phyloP scores from a whole-genome alignment of 176 grass and related monocot species.

The Juncus effusus region DNA sequence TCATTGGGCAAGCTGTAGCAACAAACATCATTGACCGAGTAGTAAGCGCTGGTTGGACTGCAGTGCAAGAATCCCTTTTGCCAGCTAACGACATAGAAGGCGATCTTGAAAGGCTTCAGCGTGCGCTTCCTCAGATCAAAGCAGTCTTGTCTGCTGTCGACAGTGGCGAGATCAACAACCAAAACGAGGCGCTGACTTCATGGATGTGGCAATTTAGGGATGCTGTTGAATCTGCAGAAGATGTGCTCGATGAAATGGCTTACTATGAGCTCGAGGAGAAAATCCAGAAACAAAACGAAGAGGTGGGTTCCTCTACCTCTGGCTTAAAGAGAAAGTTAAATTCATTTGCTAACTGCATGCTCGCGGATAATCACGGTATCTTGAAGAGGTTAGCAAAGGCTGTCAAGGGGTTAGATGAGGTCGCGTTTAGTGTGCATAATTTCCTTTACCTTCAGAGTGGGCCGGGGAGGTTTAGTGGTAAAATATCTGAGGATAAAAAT shows the following conservation, averaged over 20 bases:
- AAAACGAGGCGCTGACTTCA: background rate
- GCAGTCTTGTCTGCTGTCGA: conserved; percentile 18
- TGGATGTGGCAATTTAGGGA: conserved; percentile 44
- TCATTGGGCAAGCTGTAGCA: conserved; percentile 15
- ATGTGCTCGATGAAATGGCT: conserved; percentile 38
- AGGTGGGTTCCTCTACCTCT: conserved; percentile 26
- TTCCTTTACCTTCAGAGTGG: conserved; percentile 10
- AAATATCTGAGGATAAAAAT: background rate
- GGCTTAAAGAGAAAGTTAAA: conserved; percentile 16
- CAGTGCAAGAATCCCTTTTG: background rate
- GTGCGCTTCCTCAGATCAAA: conserved; percentile 13
- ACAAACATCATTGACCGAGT: conserved; percentile 18
- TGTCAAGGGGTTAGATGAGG: conserved; percentile 24
- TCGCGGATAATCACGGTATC: background rate
- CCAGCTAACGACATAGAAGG: conserved; percentile 1
- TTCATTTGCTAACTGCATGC: background rate
- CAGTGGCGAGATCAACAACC: background rate
- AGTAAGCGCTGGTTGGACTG: conserved; percentile 1
- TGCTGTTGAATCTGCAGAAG: conserved; percentile 32
- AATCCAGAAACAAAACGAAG: conserved; percentile 23
- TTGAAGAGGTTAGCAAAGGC: conserved; percentile 11
- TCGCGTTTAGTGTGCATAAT: background rate
- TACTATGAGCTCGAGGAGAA: conserved; percentile 35
- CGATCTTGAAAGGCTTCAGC: background rate
- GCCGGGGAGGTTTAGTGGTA: background rate